Base-by-base conservation (phyloP, 2,329 filamentous ascomycete species). In the Aplosporella prunicola region DNA sequence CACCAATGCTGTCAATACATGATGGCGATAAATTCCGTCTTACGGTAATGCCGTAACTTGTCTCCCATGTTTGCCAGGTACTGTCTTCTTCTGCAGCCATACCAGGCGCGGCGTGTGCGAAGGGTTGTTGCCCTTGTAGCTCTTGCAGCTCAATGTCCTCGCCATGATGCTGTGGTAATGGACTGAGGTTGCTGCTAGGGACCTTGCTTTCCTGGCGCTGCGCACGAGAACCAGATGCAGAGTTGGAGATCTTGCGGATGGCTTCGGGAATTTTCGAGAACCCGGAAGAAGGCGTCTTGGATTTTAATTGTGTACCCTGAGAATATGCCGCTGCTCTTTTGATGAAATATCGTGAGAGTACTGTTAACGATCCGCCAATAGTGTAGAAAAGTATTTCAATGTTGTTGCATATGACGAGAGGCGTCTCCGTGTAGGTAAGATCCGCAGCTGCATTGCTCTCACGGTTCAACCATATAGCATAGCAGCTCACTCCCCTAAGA, bases 321-420 rank as follows among this genome's bases (percentile, higher is more conserved):
- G 26, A 35, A 26, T 35, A 35, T 17, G 14, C 14, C 13, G 32
- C 26, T 11, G 22, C 32, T 27, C 32, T 30, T 15, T 32, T 40
- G 32, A 40, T 40, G 32, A 40, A 40, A 22, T 35, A 40, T 8
- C 38, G 38, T 17, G 38, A 40, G 17, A 40, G 33, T 13, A 35
- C 32, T 9, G 32, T 35, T 15, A 40, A 22, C 4, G 38, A 40
- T 20, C 32, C 38, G 26, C 38, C 38, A 26, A 40, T 26, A 7
- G 38, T 35, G 26, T 40, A 40, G 15, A 40, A 22, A 25, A 26
- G 29, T 20, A 40, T 40, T 26, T 40, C 38, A 16, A 40, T 32
- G 9, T 27, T 25, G 38, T 40, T 40, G 38, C 31, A 40, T 27
- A 40, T 40, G 32, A 40, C 27, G 27, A 29, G 35, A 6, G 32